Evolutionary conservation across 352 stramenopile genomes (phyloP).

Genomic region (Stephanocyclus meneghinianus): DNA sequence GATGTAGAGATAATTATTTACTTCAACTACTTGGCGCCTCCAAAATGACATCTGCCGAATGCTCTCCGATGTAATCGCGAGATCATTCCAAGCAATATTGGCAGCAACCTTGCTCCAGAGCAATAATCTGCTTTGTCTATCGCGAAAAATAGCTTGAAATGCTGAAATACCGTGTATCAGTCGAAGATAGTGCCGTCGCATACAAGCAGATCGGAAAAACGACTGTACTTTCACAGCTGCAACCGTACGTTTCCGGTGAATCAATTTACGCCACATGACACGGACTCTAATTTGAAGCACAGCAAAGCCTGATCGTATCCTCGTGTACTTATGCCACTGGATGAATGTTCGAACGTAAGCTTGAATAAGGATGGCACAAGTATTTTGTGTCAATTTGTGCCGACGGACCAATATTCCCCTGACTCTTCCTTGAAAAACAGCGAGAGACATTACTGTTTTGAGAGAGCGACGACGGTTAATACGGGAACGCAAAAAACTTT

Average conservation of each 20-base stretch:
- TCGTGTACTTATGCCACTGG: not conserved
- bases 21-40: no score
- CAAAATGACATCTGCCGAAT: no score
- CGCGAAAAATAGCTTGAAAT: conserved; percentile 10
- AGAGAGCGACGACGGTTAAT: not conserved
- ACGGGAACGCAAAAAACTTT: not conserved
- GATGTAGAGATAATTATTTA: not conserved
- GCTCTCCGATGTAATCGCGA: not conserved
- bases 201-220: not conserved
- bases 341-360: not conserved
- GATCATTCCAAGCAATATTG: conserved; percentile 22
- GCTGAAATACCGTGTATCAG: not conserved
- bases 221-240: conserved; percentile 13
- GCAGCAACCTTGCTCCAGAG: conserved; percentile 10
- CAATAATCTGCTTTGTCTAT: conserved; percentile 2
- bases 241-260: not conserved
- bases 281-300: conserved; percentile 3
- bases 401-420: not conserved
- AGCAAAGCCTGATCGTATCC: not conserved
- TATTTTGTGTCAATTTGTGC: not conserved
- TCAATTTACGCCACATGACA: not conserved
- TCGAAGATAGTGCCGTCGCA: not conserved
- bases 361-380: conserved; percentile 15
- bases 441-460: not conserved
- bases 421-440: not conserved